Evolutionary conservation across 2,329 filamentous ascomycete genomes (phyloP).

Genomic region (Phialophora expanda): DNA sequence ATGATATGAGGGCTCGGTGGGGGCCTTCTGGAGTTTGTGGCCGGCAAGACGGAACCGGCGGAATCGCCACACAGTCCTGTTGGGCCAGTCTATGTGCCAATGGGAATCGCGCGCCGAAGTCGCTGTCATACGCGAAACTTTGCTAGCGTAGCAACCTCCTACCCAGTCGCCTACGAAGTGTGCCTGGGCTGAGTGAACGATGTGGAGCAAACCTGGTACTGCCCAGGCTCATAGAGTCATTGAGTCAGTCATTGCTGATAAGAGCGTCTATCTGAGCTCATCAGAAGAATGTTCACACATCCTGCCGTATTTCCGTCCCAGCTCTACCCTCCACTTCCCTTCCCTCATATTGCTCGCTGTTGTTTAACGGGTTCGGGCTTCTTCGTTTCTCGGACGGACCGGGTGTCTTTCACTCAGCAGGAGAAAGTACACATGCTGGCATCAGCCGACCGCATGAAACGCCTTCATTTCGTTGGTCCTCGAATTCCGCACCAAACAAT

Average conservation of each 20-base stretch:
- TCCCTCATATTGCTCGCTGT: neutral
- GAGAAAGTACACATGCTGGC: slow-evolving; percentile 3
- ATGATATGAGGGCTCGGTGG: neutral
- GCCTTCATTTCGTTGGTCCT: neutral
- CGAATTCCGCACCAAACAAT: slow-evolving; percentile 11
- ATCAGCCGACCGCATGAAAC: slow-evolving; percentile 5
- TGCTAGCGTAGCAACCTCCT: slow-evolving; percentile 5
- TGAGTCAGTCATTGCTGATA: slow-evolving; percentile 17
- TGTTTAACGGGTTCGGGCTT: neutral
- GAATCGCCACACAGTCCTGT: neutral
- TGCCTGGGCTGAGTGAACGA: neutral
- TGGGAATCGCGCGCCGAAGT: neutral
- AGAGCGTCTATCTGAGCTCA: neutral
- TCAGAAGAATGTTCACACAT: slow-evolving; percentile 1
- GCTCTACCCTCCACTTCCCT: neutral
- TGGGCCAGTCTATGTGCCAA: neutral
- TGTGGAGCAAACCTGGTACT: neutral
- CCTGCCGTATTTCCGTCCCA: neutral
- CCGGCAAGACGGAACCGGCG: slow-evolving; percentile 6
- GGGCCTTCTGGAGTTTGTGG: neutral
- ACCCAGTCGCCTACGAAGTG: slow-evolving; percentile 1
- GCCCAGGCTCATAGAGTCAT: slow-evolving; percentile 1
- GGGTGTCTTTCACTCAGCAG: neutral
- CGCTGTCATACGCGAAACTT: neutral
- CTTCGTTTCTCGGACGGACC: neutral